Evolutionary conservation across 805 yeast species (phyloP), one percentile per base, ranked within the genome.

Genomic region (Millerozyma miso): DNA sequence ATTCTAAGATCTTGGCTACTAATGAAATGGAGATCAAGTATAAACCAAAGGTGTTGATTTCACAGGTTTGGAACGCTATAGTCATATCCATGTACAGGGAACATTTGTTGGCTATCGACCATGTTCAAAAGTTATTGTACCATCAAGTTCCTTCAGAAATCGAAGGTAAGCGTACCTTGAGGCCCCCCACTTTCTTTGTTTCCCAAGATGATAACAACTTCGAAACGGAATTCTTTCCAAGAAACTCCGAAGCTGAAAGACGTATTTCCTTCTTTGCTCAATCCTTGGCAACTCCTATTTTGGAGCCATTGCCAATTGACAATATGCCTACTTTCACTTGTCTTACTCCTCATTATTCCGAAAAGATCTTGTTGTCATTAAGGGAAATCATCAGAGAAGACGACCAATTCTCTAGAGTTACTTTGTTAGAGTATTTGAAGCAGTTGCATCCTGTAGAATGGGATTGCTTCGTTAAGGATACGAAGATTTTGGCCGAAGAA

Each of bases 71-170:
- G 99, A 93, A 93, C 65, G 99, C 99, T 42, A 86, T 93, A 69
- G 95, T 93, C 53, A 93, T 93, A 57, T 91, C 99, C 45, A 93
- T 93, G 99, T 95, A 93, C 83, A 88, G 99, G 76, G 99, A 93
- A 73, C 99, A 93, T 69, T 76, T 93, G 67, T 73, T 93, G 55
- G 98, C 99, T 20, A 91, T 95, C 67, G 99, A 93, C 67, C 99
- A 93, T 65, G 99, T 93, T 51, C 99, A 93, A 73, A 91, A 88
- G 73, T 79, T 93, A 67, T 79, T 93, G 54, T 93, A 93, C 69
- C 99, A 93, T 67, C 99, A 93, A 77, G 98, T 93, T 60, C 98
- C 99, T 43, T 84, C 95, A 48, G 98, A 93, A 71, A 79, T 90
- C 63, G 98, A 93, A 71, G 99, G 99, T 49, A 90, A 91, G 77